phyloP scores from a whole-genome alignment of 805 yeast species.

The Candida wancherniae region DNA sequence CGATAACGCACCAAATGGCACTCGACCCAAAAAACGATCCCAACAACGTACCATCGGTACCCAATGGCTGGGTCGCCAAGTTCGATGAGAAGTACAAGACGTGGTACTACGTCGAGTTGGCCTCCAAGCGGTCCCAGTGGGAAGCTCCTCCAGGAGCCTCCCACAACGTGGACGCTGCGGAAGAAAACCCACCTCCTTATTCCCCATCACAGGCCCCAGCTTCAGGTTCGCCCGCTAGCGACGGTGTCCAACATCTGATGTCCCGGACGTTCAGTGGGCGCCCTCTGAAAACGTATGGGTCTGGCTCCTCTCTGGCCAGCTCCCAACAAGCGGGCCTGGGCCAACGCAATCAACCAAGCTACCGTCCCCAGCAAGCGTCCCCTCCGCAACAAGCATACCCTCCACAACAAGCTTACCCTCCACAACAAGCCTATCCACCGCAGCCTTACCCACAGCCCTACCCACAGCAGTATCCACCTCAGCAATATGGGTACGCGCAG shows the following conservation, averaged over 20 bases:
- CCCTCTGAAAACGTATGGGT: too few species aligned
- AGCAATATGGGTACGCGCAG: conserved; percentile 8
- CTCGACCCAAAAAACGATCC: conserved; percentile 14
- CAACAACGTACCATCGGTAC: conserved; percentile 48
- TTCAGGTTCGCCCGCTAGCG: too few species aligned
- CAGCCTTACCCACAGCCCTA: conserved; percentile 33
- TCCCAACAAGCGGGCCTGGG: too few species aligned
- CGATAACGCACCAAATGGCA: too few species aligned
- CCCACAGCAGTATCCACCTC: conserved; percentile 18
- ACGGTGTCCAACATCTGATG: too few species aligned
- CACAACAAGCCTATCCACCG: conserved; percentile 27
- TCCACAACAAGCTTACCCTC: conserved; percentile 23
- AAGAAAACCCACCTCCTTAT: conserved; percentile 43
- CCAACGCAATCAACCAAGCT: too few species aligned
- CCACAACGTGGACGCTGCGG: conserved; percentile 21
- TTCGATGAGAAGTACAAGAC: conserved; percentile 65
- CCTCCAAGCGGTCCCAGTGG: conserved; percentile 83
- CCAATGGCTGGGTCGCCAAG: conserved; percentile 69
- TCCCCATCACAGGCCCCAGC: conserved; percentile 17
- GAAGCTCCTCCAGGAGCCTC: conserved; percentile 66
- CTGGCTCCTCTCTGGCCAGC: too few species aligned
- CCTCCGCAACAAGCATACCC: too few species aligned
- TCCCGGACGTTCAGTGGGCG: too few species aligned
- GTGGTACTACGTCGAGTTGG: conserved; percentile 76
- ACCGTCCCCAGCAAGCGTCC: conserved; percentile 2